A percentile compares a stretch with the other conserved stretches of the same genome.
phyloP scores from a whole-genome alignment of 176 grass and related monocot species.

The Pontederia paniculata region DNA sequence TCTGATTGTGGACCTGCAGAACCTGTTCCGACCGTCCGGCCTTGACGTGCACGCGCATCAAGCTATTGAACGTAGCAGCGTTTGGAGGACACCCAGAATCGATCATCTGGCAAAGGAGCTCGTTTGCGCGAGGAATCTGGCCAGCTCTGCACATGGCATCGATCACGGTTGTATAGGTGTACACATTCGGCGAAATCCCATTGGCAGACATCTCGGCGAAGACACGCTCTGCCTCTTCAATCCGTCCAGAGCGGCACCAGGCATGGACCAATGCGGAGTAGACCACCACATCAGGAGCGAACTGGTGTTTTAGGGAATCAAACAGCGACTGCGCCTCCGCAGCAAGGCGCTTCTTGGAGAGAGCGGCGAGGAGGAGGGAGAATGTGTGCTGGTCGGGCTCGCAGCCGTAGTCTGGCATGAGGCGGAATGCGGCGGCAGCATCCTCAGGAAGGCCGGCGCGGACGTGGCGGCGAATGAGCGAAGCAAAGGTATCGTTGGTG shows the following conservation, averaged over 20 bases:
- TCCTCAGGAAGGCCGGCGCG: conserved; percentile 42
- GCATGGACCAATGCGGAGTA: conserved; percentile 64
- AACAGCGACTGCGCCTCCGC: conserved; percentile 60
- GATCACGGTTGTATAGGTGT: conserved; percentile 78
- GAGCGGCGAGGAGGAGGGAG: conserved; percentile 36
- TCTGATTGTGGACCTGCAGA: conserved; percentile 88
- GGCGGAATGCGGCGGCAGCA: conserved; percentile 45
- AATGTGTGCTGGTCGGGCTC: conserved; percentile 41
- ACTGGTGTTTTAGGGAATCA: conserved; percentile 47
- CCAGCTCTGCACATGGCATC: conserved; percentile 79
- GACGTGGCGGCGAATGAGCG: conserved; percentile 57
- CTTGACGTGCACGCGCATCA: conserved; percentile 67
- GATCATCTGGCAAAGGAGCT: conserved; percentile 80
- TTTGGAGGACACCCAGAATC: conserved; percentile 53
- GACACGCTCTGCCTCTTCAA: conserved; percentile 55
- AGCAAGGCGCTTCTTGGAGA: conserved; percentile 75
- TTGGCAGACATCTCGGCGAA: conserved; percentile 59
- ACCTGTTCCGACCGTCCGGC: conserved; percentile 58
- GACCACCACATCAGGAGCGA: conserved; percentile 61
- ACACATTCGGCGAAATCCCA: conserved; percentile 70
- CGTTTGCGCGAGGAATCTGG: conserved; percentile 73
- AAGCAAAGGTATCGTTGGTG: conserved; percentile 31
- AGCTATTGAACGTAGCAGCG: conserved; percentile 67
- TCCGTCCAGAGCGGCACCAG: conserved; percentile 55
- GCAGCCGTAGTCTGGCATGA: conserved; percentile 57